phyloP scores from a whole-genome alignment of 495 filamentous ascomycete genomes.

The Neurospora tetraspora region DNA sequence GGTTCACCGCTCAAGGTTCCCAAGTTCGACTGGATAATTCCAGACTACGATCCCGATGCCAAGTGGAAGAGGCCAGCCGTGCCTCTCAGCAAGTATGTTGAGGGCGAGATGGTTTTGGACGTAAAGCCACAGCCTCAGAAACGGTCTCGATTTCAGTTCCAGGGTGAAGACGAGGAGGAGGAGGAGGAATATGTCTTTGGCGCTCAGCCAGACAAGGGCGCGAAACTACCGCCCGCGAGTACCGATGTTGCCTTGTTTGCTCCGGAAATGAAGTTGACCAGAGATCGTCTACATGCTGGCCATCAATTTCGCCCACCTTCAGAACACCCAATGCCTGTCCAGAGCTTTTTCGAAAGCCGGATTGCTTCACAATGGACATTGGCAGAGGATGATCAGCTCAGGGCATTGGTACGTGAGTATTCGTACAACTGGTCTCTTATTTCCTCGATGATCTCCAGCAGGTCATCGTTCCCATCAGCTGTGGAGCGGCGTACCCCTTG shows the following conservation, averaged over 20 bases:
- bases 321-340: conserved; percentile 78
- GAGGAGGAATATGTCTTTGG: conserved; percentile 40
- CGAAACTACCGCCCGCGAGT: conserved; percentile 53
- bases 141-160: conserved; percentile 69
- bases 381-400: conserved; percentile 81
- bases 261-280: conserved; percentile 79
- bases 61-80: conserved; percentile 65
- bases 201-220: conserved; percentile 28
- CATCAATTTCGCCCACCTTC: conserved; percentile 90
- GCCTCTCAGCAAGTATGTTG: conserved; percentile 77
- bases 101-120: conserved; percentile 64
- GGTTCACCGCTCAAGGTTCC: conserved; percentile 52
- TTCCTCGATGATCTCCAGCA: conserved; percentile 61
- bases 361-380: conserved; percentile 83
- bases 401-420: conserved; percentile 76
- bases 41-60: conserved; percentile 54
- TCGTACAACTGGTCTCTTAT: conserved; percentile 97
- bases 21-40: conserved; percentile 41
- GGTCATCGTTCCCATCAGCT: conserved; percentile 66
- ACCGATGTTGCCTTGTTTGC: conserved; percentile 77
- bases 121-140: conserved; percentile 61
- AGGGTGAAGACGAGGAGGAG: conserved; percentile 55
- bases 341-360: conserved; percentile 78
- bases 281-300: conserved; percentile 83
- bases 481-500: conserved; percentile 89